Base-by-base conservation (phyloP, 2,329 filamentous ascomycete genomes). In the Ceratocystis lukuohia region DNA sequence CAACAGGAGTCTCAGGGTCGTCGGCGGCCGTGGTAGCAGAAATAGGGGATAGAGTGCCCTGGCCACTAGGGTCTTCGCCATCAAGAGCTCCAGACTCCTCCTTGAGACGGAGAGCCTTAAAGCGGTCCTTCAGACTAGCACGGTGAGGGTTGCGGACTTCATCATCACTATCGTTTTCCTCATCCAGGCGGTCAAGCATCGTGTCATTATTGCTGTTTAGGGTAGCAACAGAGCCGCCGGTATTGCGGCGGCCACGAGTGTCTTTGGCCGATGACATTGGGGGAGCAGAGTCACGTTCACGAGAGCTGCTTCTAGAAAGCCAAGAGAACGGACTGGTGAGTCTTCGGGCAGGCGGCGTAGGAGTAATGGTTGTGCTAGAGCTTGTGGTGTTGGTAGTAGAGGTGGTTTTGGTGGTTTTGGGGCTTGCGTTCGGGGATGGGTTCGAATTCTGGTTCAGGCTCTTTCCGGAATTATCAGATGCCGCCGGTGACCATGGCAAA, bases 241-340 rank as follows among this genome's bases (percentile, higher is more conserved):
- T 96, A 72, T 93, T 90, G 73, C 90, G 82, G 71, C 68, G 41
- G 81, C 77, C 68, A 81, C 72, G 66, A 70, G 68, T 71, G 72
- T 61, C 72, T 71, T 48, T 87, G 81, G 5, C 83, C 12, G 85
- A 81, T 64, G 83, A 80, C 71, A 86, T 86, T 28, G 22, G 8
- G 64, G 77, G 78, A 45, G 81, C 80, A 10, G 84, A 83, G 74
- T 81, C 67, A 63, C 67, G 59, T 28, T 68, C 67, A n/a, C 67
- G 67, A 5, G 67, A 68, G 61, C 64, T 66, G 59, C 64, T 87
- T 70, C 90, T 80, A 41, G 89, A 90, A 48, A 95, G 81, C 86
- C 89, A 93, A 48, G 89, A 84, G 71, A 96, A 95, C n/a, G 88
- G 90, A 70, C 89, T 90, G 7, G 89, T 92, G 66, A 95, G 82